These are phyloP conservation scores for Penicillium sp. DNA, from an alignment of 2,329 filamentous ascomycete genomes.

Conservation along the genomic window DNA sequence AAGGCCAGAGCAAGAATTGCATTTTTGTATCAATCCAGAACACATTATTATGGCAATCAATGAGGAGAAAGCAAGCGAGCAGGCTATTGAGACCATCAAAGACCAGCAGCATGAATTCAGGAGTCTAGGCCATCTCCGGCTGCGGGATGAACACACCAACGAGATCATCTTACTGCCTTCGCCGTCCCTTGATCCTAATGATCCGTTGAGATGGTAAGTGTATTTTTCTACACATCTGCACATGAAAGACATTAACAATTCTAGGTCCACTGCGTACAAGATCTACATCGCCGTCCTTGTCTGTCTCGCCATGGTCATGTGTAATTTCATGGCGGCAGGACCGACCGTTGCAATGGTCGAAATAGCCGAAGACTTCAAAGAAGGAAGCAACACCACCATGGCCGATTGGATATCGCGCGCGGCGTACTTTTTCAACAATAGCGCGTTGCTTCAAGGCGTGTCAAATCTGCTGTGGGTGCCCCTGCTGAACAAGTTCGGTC, in stretches of 20 bases:
- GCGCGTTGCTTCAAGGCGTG: slow-evolving; percentile 49
- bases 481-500: slow-evolving; percentile 34
- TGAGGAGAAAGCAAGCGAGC: too few relatives aligned
- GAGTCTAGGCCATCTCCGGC: slow-evolving; percentile 10
- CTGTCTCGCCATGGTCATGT: slow-evolving; percentile 50
- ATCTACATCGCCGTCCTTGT: slow-evolving; percentile 42
- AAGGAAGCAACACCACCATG: background rate
- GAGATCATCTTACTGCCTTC: slow-evolving; percentile 51
- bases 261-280: slow-evolving; percentile 7
- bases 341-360: slow-evolving; percentile 51
- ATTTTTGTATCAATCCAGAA: too few relatives aligned
- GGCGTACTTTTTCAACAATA: slow-evolving; percentile 55
- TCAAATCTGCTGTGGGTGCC: slow-evolving; percentile 36
- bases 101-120: too few relatives aligned
- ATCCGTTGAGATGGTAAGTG: slow-evolving; percentile 49
- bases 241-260: background rate
- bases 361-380: slow-evolving; percentile 45
- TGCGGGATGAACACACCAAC: slow-evolving; percentile 30
- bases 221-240: background rate
- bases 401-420: slow-evolving; percentile 24
- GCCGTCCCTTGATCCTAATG: slow-evolving; percentile 49
- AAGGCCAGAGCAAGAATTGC: too few relatives aligned
- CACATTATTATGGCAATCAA: too few relatives aligned
- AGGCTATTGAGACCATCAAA: too few relatives aligned
- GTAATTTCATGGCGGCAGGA: slow-evolving; percentile 56